Evolutionary conservation across 106 monocot species (phyloP).

Genomic region (Chionographis japonica): DNA sequence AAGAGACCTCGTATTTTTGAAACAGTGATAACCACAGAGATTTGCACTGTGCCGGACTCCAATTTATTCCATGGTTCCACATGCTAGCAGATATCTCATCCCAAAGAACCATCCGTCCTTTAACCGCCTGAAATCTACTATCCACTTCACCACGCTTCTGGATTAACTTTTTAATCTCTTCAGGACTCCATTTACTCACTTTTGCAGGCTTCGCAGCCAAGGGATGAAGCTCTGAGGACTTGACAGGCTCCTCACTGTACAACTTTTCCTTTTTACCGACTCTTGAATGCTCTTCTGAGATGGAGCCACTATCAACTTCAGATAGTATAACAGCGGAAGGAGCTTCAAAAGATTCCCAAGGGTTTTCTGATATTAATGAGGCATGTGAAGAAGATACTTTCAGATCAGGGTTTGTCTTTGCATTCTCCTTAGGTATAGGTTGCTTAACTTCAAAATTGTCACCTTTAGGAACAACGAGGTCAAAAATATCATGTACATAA

Average conservation of each 20-base stretch:
- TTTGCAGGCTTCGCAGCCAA: constrained; percentile 23
- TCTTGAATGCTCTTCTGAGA: constrained; percentile 11
- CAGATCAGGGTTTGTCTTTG: constrained; percentile 6
- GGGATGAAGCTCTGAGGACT: constrained; percentile 14
- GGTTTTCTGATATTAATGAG: constrained; percentile 14
- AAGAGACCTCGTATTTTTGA: constrained; percentile 86
- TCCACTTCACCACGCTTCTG: constrained; percentile 68
- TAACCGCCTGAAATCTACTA: constrained; percentile 59
- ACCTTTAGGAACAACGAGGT: constrained; percentile 18
- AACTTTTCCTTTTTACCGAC: constrained; percentile 9
- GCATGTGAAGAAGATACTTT: constrained; percentile 22
- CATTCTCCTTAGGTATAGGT: constrained; percentile 10
- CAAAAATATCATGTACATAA: no score
- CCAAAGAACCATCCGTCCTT: constrained; percentile 93
- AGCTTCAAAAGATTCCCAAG: constrained; percentile 31
- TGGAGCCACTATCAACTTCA: constrained; percentile 22
- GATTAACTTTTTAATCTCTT: constrained; percentile 80
- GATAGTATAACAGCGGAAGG: constrained; percentile 19
- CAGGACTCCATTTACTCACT: constrained; percentile 87
- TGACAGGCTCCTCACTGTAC: constrained; percentile 9
- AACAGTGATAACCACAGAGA: constrained; percentile 94
- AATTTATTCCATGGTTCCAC: constrained; percentile 49
- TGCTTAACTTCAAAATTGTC: constrained; percentile 24
- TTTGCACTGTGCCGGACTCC: constrained; percentile 86
- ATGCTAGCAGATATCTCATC: constrained; percentile 68